Base-by-base conservation (phyloP, 2,329 filamentous ascomycete species). In the Geosmithia putterillii region DNA sequence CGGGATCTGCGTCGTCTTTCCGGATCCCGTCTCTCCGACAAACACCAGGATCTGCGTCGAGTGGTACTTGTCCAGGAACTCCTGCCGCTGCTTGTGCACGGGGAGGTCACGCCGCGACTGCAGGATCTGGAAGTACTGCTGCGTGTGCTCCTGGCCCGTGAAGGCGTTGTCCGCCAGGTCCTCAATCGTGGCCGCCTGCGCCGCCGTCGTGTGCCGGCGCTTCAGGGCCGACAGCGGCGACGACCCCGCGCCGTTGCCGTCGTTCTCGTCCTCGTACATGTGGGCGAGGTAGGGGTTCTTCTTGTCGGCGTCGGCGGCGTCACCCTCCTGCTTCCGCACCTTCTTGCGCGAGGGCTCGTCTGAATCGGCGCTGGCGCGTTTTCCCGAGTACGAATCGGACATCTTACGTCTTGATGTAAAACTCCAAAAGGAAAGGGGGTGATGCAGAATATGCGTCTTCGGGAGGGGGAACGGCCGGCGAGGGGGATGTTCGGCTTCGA, bases 1-100 rank as follows among this genome's bases (percentile, higher is more conserved):
- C 2, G 92, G 92, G 48, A 98, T 96, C 70, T 98, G 92, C 0
- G 92, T 98, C 4, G 92, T 98, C 71, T 98, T 98, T 69, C 92
- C 92, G 51, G 92, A 98, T 78, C 94, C 92, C 8, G 92, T 98
- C 72, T 98, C 92, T 69, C 92, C 92, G 50, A 98, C 92, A 57
- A 98, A 95, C 55, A 98, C 92, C 47, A 98, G 79, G 52, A 98
- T 95, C 66, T 98, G 92, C 20, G 82, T 86, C 55, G 83, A 79
- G 56, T 98, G 94, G 66, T 94, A 98, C 57, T 94, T 78, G 57
- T 89, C 71, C 47, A 98, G 74, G 59, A 98, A 98, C 60, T 98
- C 92, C 63, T 92, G 79, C 62, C 88, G 81, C 64, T 98, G 92
- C 58, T 87, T 82, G 64, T 94, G 82, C 38, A 98, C 92, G 14